These are phyloP conservation scores for Apiospora aurea DNA, from an alignment of 2,329 filamentous ascomycete genomes.

Conservation along the genomic window DNA sequence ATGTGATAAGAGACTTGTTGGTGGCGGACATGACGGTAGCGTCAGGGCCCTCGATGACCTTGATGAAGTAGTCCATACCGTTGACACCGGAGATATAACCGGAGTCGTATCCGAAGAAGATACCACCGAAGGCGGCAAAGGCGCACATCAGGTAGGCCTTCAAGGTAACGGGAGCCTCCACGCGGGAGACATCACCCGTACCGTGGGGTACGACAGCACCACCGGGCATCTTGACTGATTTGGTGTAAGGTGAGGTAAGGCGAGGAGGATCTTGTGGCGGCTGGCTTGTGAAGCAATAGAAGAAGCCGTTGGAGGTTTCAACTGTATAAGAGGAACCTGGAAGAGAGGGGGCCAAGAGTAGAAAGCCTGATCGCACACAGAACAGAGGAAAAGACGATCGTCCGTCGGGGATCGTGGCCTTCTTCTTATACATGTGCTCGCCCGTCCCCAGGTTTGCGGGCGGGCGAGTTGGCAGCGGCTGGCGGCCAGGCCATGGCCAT, in stretches of 20 bases:
- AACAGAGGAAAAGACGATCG: conserved; percentile 7
- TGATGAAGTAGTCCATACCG: conserved; percentile 47
- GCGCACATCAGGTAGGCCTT: conserved; percentile 75
- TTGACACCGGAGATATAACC: conserved; percentile 56
- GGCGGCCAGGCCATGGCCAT: background rate
- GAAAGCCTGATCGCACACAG: conserved; percentile 23
- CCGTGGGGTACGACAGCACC: conserved; percentile 39
- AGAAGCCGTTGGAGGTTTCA: background rate
- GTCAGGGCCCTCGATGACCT: conserved; percentile 42
- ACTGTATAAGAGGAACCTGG: conserved; percentile 12
- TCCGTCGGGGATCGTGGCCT: conserved; percentile 12
- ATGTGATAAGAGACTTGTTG: conserved; percentile 68
- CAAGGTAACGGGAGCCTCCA: conserved; percentile 73
- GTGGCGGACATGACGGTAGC: conserved; percentile 46
- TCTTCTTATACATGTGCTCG: conserved; percentile 9
- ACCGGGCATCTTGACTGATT: conserved; percentile 38
- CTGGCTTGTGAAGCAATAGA: background rate
- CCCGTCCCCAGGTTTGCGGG: background rate
- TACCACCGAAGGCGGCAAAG: conserved; percentile 74
- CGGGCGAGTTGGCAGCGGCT: background rate
- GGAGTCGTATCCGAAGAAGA: conserved; percentile 82
- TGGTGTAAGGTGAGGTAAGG: background rate
- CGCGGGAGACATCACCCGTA: conserved; percentile 61
- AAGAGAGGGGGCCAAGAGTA: conserved; percentile 1
- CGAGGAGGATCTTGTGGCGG: conserved; percentile 5